A percentile compares a stretch with the other conserved stretches of the same genome.
Conservation (phyloP, 805 yeast genomes). For the Candida orba region DNA sequence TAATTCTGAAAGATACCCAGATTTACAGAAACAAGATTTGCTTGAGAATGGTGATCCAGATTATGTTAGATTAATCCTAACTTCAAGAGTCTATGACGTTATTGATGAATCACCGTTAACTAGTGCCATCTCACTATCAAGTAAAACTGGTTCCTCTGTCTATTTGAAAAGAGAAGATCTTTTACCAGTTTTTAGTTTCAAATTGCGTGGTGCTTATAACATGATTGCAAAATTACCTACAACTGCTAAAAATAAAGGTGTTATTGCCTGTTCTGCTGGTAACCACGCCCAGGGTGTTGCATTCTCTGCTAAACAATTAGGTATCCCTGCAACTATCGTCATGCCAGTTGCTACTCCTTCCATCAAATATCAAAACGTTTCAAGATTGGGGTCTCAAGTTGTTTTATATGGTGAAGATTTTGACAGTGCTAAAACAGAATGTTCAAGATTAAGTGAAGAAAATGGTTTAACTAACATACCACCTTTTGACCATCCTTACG, state of each 20-base stretch:
- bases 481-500: slow-evolving; percentile 98
- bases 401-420: slow-evolving; percentile 91
- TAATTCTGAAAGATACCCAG: slow-evolving; percentile 13
- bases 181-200: slow-evolving; percentile 92
- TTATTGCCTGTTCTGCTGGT: slow-evolving; percentile 97
- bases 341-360: slow-evolving; percentile 98
- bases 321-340: slow-evolving; percentile 91
- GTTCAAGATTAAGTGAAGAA: slow-evolving; percentile 59
- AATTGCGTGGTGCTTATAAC: slow-evolving; percentile 95
- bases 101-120: slow-evolving; percentile 85
- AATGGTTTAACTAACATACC: slow-evolving; percentile 84
- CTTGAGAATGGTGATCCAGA: slow-evolving; percentile 72
- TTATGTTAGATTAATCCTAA: slow-evolving; percentile 81
- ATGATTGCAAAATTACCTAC: slow-evolving; percentile 83
- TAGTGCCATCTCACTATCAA: slow-evolving; percentile 66
- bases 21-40: slow-evolving; percentile 39
- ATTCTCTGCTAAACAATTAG: slow-evolving; percentile 74
- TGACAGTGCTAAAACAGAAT: slow-evolving; percentile 90
- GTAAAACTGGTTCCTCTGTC: slow-evolving; percentile 68
- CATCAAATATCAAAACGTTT: slow-evolving; percentile 86
- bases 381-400: slow-evolving; percentile 89
- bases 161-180: slow-evolving; percentile 86
- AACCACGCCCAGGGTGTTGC: slow-evolving; percentile 99
- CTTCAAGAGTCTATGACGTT: slow-evolving; percentile 92
- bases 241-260: slow-evolving; percentile 64